Base-by-base conservation (phyloP, 2,329 filamentous ascomycete genomes). In the Trichoderma hamatum region DNA sequence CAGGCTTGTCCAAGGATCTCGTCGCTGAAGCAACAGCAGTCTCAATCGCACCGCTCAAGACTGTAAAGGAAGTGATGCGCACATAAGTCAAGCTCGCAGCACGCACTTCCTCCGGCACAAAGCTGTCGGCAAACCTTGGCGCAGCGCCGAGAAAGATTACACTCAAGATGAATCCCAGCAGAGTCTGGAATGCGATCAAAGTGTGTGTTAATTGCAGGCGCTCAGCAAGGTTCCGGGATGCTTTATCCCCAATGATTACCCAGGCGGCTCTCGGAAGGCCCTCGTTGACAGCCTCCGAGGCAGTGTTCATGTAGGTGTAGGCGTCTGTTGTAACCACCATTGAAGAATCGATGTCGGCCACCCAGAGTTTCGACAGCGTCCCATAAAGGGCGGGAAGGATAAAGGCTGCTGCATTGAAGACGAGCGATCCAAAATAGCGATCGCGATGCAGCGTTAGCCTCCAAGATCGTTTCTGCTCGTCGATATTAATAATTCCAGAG, bases 231-330 rank as follows among this genome's bases (percentile, higher is more conserved):
- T 81, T 80, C 1, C 89, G 84, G 0, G 84, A 87, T 0, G 85
- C 78, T 32, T 84, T 84, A 77, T 93, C 89, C 9, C 89, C 90
- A 68, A 93, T 92, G 68, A 91, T 84, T 6, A 89, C 82, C 86
- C 88, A 93, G 0, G 89, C 84, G 0, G 89, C 88, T 26, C 90
- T 84, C 0, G 90, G 90, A 0, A 93, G 85, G 0, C 90, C 90
- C 75, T 93, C 90, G 72, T 93, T 93, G 19, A 93, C 77, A 0
- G 92, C 89, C 75, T 93, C 88, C 1, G 85, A 86, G 0, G 92
- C 82, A 0, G 88, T 84, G 24, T 85, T 84, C 70, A 93, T 91
- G 76, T 93, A 93, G 0, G 89, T 92, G 77, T 90, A 92, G 0
- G 84, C 81, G 11, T 80, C 78, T 3, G 77, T 79, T 9, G 78